phyloP scores from a whole-genome alignment of 495 filamentous ascomycete genomes.

The Penicillium lividum region DNA sequence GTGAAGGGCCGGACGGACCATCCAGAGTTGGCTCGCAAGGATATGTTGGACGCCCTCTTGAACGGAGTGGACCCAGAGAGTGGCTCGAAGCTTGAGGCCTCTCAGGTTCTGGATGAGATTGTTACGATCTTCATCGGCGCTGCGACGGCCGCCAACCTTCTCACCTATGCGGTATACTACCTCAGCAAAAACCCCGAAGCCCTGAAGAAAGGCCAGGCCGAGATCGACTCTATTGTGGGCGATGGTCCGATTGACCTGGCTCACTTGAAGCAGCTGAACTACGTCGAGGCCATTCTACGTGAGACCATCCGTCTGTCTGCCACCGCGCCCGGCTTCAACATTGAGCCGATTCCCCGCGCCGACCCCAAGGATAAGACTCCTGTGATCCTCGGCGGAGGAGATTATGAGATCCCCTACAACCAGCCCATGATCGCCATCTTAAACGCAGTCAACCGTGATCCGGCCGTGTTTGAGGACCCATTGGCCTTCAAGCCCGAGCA shows the following conservation, averaged over 20 bases:
- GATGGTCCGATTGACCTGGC: conserved; percentile 39
- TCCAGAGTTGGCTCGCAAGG: conserved; percentile 54
- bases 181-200: conserved; percentile 40
- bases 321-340: conserved; percentile 65
- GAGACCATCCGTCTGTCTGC: conserved; percentile 72
- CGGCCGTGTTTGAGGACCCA: conserved; percentile 63
- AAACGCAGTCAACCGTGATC: conserved; percentile 67
- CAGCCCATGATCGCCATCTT: conserved; percentile 65
- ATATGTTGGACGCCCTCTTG: conserved; percentile 71
- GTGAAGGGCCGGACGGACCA: conserved; percentile 54
- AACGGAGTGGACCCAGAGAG: conserved; percentile 66
- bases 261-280: conserved; percentile 66
- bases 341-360: conserved; percentile 45
- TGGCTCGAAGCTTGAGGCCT: conserved; percentile 59
- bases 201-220: conserved; percentile 38
- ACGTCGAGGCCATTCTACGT: conserved; percentile 66
- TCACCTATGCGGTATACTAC: conserved; percentile 49
- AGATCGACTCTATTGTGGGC: conserved; percentile 44
- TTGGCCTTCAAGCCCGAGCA: conserved; percentile 66
- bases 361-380: conserved; percentile 42
- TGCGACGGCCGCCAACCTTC: conserved; percentile 45
- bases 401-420: conserved; percentile 63
- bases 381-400: conserved; percentile 58
- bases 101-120: conserved; percentile 68
- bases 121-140: conserved; percentile 51